Evolutionary conservation across 164 flowering plant species (phyloP).

Genomic region (Vitis amurensis): DNA sequence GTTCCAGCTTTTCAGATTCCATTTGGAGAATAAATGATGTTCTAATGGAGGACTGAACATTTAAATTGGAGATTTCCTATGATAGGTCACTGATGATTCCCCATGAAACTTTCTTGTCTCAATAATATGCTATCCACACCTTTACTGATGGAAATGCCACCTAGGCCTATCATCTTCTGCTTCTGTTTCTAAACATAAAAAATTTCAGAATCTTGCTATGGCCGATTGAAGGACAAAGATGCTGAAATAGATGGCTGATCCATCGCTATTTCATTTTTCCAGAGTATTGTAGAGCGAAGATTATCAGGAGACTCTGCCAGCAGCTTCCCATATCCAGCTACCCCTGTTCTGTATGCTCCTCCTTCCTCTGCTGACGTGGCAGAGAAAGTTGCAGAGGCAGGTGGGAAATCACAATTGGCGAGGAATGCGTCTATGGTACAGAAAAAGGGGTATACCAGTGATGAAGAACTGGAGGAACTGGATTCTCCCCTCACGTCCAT

Average conservation of each 20-base stretch:
- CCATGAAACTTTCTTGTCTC: no score
- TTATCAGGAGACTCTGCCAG: constrained; percentile 49
- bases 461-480: constrained; percentile 90
- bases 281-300: constrained; percentile 65
- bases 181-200: no score
- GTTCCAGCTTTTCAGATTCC: no score
- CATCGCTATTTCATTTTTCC: constrained; percentile 2
- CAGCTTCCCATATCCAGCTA: constrained; percentile 76
- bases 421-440: constrained; percentile 71
- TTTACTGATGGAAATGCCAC: no score
- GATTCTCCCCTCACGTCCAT: constrained; percentile 64
- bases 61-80: no score
- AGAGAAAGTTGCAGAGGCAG: constrained; percentile 71
- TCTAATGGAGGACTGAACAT: no score
- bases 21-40: no score
- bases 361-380: constrained; percentile 63
- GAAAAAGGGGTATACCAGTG: constrained; percentile 90
- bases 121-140: no score
- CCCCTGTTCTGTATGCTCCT: constrained; percentile 61
- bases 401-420: constrained; percentile 42
- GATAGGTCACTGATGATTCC: no score
- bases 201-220: no score
- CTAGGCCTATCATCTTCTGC: no score
- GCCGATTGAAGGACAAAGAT: neutral
- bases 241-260: neutral